Percentiles rank a stretch among this genome's conserved stretches.
phyloP scores from a whole-genome alignment of 495 filamentous ascomycete species.

The Aspergillus haitiensis region DNA sequence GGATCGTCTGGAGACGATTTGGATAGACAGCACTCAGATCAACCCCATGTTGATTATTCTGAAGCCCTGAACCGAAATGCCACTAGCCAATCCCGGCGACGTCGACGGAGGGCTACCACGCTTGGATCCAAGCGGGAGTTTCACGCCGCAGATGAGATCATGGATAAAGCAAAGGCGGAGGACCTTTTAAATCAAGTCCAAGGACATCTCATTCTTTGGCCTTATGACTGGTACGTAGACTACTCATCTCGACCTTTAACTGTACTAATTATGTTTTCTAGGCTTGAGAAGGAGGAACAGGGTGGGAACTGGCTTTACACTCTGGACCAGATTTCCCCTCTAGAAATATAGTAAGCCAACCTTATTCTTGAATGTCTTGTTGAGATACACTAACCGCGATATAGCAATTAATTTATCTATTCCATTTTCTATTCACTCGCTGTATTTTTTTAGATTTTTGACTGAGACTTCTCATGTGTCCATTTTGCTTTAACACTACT shows the following conservation, averaged over 20 bases:
- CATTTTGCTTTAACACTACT: background rate
- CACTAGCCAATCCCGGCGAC: constrained; percentile 45
- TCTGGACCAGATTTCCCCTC: constrained; percentile 89
- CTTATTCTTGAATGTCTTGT: background rate
- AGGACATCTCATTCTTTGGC: constrained; percentile 86
- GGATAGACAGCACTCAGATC: constrained; percentile 37
- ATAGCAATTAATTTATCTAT: constrained; percentile 30
- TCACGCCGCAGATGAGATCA: constrained; percentile 67
- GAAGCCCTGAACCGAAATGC: constrained; percentile 51
- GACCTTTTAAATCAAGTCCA: constrained; percentile 79
- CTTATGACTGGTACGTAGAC: constrained; percentile 74
- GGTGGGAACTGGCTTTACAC: constrained; percentile 96
- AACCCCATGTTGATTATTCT: constrained; percentile 47
- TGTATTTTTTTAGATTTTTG: background rate
- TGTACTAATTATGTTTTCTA: constrained; percentile 22
- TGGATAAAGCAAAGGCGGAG: constrained; percentile 72
- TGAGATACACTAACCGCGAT: constrained; percentile 15
- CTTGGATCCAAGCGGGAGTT: constrained; percentile 72
- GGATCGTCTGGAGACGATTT: constrained; percentile 29
- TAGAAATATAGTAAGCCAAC: constrained; percentile 91
- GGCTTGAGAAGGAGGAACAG: constrained; percentile 81
- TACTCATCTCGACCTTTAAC: background rate
- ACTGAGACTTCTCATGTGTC: background rate
- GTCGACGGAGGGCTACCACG: constrained; percentile 72
- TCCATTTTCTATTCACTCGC: constrained; percentile 5